Evolutionary conservation across 1,139 yeast species (phyloP).

Genomic region (Candida tropicalis): DNA sequence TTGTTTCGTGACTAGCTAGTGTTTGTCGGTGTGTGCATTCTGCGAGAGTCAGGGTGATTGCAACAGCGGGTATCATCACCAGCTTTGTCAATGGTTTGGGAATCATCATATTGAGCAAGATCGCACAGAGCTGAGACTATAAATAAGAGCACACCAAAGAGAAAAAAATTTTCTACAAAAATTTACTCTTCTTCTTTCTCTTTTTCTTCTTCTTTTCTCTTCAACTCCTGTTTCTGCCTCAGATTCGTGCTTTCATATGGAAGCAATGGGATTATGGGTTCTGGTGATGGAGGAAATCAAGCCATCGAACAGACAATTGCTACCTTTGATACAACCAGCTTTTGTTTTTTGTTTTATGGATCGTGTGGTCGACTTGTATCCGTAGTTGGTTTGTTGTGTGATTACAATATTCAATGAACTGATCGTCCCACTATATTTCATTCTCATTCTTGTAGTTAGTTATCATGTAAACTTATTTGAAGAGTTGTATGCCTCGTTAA

Average conservation of each 20-base stretch:
- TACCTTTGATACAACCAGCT: conserved; percentile 2
- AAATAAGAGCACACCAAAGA: background rate
- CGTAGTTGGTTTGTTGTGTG: conserved; percentile 2
- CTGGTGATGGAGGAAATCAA: conserved; percentile 3
- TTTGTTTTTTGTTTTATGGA: conserved; percentile 1
- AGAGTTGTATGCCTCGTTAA: too few species aligned
- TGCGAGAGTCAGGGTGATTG: too few species aligned
- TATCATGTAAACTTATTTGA: background rate
- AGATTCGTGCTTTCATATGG: background rate
- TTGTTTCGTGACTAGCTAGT: too few species aligned
- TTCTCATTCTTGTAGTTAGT: background rate
- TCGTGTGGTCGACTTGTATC: conserved; percentile 4
- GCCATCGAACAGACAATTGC: background rate
- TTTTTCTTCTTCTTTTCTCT: background rate
- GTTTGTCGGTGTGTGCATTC: too few species aligned
- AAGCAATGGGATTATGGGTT: conserved; percentile 2
- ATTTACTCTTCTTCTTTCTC: background rate
- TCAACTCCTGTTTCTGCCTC: conserved; percentile 3
- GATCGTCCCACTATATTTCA: conserved; percentile 4
- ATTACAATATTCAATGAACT: background rate
- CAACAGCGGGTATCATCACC: too few species aligned
- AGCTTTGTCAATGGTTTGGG: too few species aligned
- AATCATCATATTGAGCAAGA: too few species aligned
- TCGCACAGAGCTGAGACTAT: too few species aligned
- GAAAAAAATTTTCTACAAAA: background rate